Evolutionary conservation across 1,139 yeast species (phyloP), one percentile per base, ranked within the genome.

Genomic region (Candida sp.): DNA sequence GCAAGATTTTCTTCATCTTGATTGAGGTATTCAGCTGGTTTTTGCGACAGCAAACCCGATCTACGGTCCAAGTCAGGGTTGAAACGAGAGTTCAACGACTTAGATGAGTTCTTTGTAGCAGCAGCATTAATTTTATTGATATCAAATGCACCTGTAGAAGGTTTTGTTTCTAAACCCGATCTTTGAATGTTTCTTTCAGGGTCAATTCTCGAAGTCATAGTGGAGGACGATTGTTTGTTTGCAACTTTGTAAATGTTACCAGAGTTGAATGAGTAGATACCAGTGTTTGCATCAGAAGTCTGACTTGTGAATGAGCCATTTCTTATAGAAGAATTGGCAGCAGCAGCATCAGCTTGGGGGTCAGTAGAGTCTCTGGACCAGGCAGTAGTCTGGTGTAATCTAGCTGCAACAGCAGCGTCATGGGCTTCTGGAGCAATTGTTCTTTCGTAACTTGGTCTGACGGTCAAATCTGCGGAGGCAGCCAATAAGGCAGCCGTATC

Each of bases 401-500:
- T 79, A 36, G 85, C 87, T 38, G 81, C 77, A 39, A 75, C 58
- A 4, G 84, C 87, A 38, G 88, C 88, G 21, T 76, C 73, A 39
- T 82, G 84, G 15, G 88, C 87, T 47, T 82, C 88, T 5, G 73
- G 73, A 23, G 88, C 85, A 44, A 81, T 69, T 22, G 76, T 68
- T 50, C 91, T 69, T 59, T 79, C 82, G 61, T 84, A 85, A 19
- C 71, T 56, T 11, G 89, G 82, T 49, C 76, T 78, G 40, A 84
- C 80, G 1, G 82, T 72, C 44, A 82, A 70, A 60, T 82, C 87
- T 9, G 86, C 67, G 5, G 82, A 76, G 4, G 87, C 80, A 2
- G 95, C 95, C 50, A 83, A 68, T 43, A 83, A 68, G 0, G 93
- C 93, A 39, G 95, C 95, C 3, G 87, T 79, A 58, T 84, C 90